Conservation (phyloP, 148 eudicot genomes). For the Vaccinium myrtillus region DNA sequence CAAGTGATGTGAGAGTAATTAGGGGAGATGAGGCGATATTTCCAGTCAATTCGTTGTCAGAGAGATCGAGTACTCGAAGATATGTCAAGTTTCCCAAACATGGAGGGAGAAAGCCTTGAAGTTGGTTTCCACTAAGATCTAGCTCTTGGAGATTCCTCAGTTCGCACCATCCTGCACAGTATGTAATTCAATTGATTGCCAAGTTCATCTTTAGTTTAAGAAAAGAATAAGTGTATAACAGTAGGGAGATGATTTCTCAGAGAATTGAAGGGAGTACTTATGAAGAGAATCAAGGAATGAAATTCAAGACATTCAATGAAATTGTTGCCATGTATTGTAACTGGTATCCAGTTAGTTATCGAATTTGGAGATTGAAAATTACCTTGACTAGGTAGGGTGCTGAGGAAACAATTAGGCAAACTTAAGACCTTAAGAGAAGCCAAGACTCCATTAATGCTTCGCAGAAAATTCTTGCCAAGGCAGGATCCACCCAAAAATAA, state of each 20-base stretch:
- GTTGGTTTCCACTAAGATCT: not conserved
- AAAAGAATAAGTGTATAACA: no score
- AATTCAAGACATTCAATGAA: no score
- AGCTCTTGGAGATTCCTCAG: constrained; percentile 4
- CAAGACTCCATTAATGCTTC: not conserved
- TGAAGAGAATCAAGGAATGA: no score
- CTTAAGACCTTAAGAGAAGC: not conserved
- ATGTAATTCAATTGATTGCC: not conserved
- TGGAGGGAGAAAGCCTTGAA: not conserved
- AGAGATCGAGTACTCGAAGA: constrained; percentile 2
- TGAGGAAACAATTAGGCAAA: not conserved
- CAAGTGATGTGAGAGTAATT: not conserved
- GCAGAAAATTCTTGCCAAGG: not conserved
- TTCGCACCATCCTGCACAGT: not conserved
- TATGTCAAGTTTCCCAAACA: constrained; percentile 11
- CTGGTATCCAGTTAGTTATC: no score
- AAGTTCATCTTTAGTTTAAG: no score
- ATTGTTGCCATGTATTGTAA: no score
- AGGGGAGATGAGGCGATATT: constrained; percentile 10
- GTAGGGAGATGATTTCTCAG: no score
- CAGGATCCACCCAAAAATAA: not conserved
- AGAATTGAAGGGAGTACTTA: no score
- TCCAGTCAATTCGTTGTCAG: not conserved
- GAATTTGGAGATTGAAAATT: not conserved
- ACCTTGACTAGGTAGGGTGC: not conserved